Evolutionary conservation across 2,329 filamentous ascomycete genomes (phyloP), one percentile per base, ranked within the genome.

Genomic region (Pseudogymnoascus sp.): DNA sequence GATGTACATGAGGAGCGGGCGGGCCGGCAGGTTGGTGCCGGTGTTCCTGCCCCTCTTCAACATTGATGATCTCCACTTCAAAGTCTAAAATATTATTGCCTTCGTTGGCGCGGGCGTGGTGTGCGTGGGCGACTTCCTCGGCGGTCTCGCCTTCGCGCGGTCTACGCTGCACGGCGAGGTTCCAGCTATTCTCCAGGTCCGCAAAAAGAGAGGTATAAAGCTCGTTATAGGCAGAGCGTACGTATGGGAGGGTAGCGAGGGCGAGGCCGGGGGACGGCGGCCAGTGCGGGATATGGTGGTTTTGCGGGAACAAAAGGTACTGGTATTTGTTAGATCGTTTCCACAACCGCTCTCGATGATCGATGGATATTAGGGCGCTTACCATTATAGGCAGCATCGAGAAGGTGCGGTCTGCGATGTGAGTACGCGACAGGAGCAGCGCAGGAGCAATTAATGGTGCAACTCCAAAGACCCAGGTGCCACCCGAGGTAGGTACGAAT

Each of bases 401-500:
- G 62, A 72, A 72, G 3, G 67, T 62, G 44, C 65, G 65, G 59
- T 91, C 88, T 31, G 84, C 83, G 59, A 88, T 78, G 1, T 78
- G 80, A 26, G 87, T 85, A 35, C 89, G 80, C 19, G 87, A 87
- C n/a, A 88, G 79, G 10, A 91, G 79, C 7, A 93, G 78, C 1
- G 85, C 80, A 10, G 88, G 79, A 0, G 86, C 88, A 64, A 93
- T 88, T 6, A 90, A 77, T 1, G 88, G 85, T 3, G 91, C 73
- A 1, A 86, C 86, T 29, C 88, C 68, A 64, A 68, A 70, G 7
- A 68, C 26, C 66, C 65, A 68, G 42, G 66, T 65, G 6, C 35
- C 33, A 42, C 63, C 62, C 9, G 61, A 40, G 9, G 59, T 62
- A 6, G 71, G 68, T 17, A 72, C 66, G 44, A 73, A 72, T 15